Percentiles rank a stretch among this genome's conserved stretches.
These are phyloP conservation scores for Oryza coarctata DNA, from an alignment of 176 grass and related monocot species.

Conservation along the genomic window DNA sequence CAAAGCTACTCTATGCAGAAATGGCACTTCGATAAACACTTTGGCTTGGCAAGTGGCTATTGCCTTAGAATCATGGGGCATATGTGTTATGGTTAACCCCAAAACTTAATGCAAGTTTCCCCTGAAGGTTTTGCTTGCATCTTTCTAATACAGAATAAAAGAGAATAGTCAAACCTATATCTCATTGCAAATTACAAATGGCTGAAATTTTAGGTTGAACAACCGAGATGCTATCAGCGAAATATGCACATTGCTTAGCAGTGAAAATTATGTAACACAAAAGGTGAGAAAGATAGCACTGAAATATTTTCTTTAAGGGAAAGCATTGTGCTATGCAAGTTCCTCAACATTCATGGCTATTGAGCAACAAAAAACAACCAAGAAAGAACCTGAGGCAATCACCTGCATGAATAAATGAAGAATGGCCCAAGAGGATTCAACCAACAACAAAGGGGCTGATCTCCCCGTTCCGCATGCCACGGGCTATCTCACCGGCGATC, in stretches of 20 bases:
- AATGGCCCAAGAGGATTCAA: constrained; percentile 29
- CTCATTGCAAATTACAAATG: neutral
- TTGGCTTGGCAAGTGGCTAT: neutral
- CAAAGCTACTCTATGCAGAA: neutral
- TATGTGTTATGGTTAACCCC: neutral
- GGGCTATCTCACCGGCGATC: constrained; percentile 71
- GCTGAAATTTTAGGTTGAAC: neutral
- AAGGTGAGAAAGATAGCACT: neutral
- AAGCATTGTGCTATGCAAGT: neutral
- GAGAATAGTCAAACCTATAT: neutral
- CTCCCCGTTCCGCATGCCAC: constrained; percentile 53
- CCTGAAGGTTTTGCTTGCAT: neutral
- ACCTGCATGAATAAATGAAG: constrained; percentile 17
- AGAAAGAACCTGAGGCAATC: neutral
- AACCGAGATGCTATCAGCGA: neutral
- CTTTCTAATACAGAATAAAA: neutral
- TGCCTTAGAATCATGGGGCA: neutral
- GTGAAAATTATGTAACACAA: neutral
- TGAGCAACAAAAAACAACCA: neutral
- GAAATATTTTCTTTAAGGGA: neutral
- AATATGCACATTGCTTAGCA: constrained; percentile 6
- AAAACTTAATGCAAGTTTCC: neutral
- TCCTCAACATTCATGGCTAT: neutral
- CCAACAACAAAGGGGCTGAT: constrained; percentile 66
- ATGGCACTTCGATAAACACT: neutral